Evolutionary conservation across 176 grass and related monocot species (phyloP).

Genomic region (Carex littledalei): DNA sequence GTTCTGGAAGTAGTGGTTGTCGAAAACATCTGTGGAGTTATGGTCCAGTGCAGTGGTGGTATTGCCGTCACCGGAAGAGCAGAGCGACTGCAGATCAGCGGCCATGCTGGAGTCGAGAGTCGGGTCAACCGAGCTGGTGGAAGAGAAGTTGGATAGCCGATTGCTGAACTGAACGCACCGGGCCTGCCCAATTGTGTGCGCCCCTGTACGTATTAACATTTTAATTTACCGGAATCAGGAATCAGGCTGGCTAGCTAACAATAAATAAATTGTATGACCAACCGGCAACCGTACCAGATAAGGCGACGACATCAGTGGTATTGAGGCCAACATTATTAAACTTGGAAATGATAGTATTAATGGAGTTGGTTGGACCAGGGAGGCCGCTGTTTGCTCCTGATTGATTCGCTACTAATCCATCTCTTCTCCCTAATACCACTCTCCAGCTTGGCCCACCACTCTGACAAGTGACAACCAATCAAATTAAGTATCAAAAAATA

Average conservation of each 20-base stretch:
- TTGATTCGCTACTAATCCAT: constrained; percentile 60
- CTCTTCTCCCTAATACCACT: constrained; percentile 52
- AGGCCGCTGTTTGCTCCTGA: constrained; percentile 55
- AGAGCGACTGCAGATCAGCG: constrained; percentile 48
- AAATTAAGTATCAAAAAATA: background rate
- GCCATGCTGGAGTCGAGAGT: constrained; percentile 64
- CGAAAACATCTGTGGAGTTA: constrained; percentile 57
- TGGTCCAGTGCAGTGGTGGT: constrained; percentile 59
- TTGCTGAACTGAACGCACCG: constrained; percentile 53
- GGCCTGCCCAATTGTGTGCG: constrained; percentile 65
- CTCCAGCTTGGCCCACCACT: constrained; percentile 48
- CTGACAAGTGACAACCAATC: constrained; percentile 15
- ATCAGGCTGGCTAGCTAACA: too few relatives aligned
- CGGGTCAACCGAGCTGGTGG: constrained; percentile 44
- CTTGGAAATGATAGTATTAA: constrained; percentile 21
- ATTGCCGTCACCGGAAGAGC: constrained; percentile 61
- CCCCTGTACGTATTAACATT: constrained; percentile 26
- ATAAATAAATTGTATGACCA: background rate
- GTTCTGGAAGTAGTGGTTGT: constrained; percentile 90
- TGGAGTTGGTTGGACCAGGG: constrained; percentile 34
- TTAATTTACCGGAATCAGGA: background rate
- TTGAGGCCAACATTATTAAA: constrained; percentile 53
- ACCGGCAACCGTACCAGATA: constrained; percentile 37
- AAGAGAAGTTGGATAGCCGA: constrained; percentile 54
- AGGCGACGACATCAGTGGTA: constrained; percentile 54